phyloP scores from a whole-genome alignment of 345 rosid genomes.

The Boechera stricta region DNA sequence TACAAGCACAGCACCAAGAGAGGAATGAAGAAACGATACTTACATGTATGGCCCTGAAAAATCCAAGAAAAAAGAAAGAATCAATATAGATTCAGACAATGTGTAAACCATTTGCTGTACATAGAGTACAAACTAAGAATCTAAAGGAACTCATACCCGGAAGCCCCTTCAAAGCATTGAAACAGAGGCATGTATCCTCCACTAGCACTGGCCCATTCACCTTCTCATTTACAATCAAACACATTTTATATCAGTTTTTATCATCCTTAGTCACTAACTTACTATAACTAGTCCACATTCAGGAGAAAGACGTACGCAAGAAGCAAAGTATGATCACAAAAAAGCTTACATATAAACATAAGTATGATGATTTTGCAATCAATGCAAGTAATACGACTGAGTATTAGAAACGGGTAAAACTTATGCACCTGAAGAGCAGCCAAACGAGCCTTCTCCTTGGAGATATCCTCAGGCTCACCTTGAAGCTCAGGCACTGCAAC shows the following conservation, averaged over 20 bases:
- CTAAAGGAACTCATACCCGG: constrained; percentile 59
- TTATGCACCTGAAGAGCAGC: constrained; percentile 73
- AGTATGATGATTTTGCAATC: constrained; percentile 1
- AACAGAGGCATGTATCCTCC: constrained; percentile 97
- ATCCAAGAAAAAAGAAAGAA: constrained; percentile 17
- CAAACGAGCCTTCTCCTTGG: constrained; percentile 90
- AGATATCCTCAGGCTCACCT: constrained; percentile 92
- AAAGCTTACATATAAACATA: background rate
- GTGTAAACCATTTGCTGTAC: background rate
- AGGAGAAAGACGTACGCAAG: background rate
- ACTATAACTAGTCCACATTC: background rate
- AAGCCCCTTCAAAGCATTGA: constrained; percentile 93
- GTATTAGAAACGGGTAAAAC: background rate
- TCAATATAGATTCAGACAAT: background rate
- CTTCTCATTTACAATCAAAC: constrained; percentile 51
- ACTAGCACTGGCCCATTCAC: constrained; percentile 92
- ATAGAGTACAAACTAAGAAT: background rate
- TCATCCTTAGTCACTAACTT: background rate
- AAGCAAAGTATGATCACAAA: background rate
- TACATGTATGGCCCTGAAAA: constrained; percentile 98
- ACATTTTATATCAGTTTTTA: constrained; percentile 8
- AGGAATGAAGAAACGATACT: constrained; percentile 43
- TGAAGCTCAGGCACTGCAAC: constrained; percentile 84
- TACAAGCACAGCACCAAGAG: constrained; percentile 7
- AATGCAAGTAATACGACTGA: background rate